Evolutionary conservation across 306 rosid genomes (phyloP).

Genomic region (Sechiopsis laciniata): DNA sequence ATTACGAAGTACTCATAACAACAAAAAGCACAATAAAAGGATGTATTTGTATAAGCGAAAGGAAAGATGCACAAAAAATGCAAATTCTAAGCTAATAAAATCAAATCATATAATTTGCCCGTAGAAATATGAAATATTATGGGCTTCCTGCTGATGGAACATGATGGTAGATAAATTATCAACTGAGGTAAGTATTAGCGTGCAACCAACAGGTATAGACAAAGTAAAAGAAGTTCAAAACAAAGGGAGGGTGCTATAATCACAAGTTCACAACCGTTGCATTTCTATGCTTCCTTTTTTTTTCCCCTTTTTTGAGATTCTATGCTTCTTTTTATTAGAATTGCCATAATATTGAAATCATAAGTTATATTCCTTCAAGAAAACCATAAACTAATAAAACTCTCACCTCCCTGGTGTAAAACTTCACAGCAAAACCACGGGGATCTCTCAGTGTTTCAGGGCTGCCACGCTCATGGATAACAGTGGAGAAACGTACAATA

Average conservation of each 20-base stretch:
- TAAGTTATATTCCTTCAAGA: not conserved
- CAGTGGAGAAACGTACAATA: constrained; percentile 89
- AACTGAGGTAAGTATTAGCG: too few relatives aligned
- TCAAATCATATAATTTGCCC: not conserved
- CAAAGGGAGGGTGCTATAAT: not conserved
- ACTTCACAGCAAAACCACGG: constrained; percentile 81
- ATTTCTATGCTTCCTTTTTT: not conserved
- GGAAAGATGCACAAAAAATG: constrained; percentile 1
- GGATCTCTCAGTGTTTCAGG: constrained; percentile 91
- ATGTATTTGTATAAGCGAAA: not conserved
- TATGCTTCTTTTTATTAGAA: not conserved
- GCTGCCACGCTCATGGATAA: constrained; percentile 95
- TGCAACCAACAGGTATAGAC: not conserved
- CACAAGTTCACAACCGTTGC: not conserved
- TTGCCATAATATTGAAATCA: not conserved
- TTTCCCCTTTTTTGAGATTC: too few relatives aligned
- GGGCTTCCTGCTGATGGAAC: not conserved
- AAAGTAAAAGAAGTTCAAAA: not conserved
- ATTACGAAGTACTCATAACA: not conserved
- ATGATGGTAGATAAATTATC: not conserved
- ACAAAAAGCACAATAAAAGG: not conserved
- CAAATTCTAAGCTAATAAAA: constrained; percentile 3
- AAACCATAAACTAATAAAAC: not conserved
- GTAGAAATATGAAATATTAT: not conserved
- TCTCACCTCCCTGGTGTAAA: constrained; percentile 76